A percentile compares a stretch with the other conserved stretches of the same genome.
phyloP scores from a whole-genome alignment of 2,329 filamentous ascomycete genomes.

The Parastagonospora nodorum region DNA sequence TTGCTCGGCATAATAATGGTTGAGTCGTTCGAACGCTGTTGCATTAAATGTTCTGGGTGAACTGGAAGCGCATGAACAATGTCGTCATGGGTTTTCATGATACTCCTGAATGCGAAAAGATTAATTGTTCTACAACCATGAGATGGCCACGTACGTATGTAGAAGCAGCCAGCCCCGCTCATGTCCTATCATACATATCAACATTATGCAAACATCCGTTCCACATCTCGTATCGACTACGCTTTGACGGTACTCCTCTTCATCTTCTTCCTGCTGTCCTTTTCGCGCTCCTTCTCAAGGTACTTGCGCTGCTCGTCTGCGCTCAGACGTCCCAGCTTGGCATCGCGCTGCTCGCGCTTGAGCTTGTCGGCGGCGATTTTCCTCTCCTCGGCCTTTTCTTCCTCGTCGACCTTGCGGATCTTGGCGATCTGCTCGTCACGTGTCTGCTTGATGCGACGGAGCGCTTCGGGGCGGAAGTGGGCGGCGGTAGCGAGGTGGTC shows the following conservation, averaged over 20 bases:
- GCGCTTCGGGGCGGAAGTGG: constrained; percentile 86
- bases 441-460: constrained; percentile 78
- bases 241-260: constrained; percentile 66
- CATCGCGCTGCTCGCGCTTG: constrained; percentile 76
- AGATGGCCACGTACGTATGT: too few species aligned
- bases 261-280: constrained; percentile 71
- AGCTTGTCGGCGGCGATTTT: constrained; percentile 62
- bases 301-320: constrained; percentile 59
- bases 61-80: too few species aligned
- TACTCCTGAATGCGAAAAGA: too few species aligned
- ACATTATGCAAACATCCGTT: constrained; percentile 20
- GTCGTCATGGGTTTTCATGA: too few species aligned
- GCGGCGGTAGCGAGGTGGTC: constrained; percentile 77
- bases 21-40: too few species aligned
- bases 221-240: constrained; percentile 6
- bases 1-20: too few species aligned
- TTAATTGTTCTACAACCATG: too few species aligned
- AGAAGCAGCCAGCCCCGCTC: too few species aligned
- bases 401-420: constrained; percentile 79
- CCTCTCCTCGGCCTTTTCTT: constrained; percentile 67
- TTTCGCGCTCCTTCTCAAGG: constrained; percentile 84
- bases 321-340: constrained; percentile 74
- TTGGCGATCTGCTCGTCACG: constrained; percentile 81
- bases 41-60: too few species aligned
- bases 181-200: neutral